Evolutionary conservation across 2,329 filamentous ascomycete species (phyloP).

Genomic region (Triangularia verruculosa): DNA sequence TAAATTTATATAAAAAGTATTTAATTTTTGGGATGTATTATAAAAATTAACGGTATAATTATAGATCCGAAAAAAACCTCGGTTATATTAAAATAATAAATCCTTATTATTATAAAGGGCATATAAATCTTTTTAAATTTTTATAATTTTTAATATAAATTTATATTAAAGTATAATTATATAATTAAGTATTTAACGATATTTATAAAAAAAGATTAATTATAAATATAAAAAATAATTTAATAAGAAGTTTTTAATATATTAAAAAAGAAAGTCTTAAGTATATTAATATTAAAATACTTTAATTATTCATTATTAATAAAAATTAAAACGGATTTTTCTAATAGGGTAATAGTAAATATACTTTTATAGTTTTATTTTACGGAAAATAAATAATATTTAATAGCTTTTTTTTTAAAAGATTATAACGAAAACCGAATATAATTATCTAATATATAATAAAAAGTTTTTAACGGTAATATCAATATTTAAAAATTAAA

Average conservation of each 20-base stretch:
- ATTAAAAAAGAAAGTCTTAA: neutral
- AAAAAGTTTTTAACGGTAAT: no score
- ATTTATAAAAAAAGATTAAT: neutral
- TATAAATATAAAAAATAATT: neutral
- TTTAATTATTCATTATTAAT: neutral
- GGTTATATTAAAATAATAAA: neutral
- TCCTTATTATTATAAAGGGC: neutral
- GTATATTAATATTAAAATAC: neutral
- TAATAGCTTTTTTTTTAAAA: neutral
- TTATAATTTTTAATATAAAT: neutral
- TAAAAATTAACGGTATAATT: neutral
- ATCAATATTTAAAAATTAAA: no score
- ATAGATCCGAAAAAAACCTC: neutral
- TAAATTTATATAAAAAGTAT: conserved; percentile 8
- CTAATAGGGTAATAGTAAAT: neutral
- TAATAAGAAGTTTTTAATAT: neutral
- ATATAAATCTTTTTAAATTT: neutral
- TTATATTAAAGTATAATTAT: neutral
- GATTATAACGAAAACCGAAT: no score
- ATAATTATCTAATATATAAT: no score
- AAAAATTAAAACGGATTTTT: neutral
- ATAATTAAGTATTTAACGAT: neutral
- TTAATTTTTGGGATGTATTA: conserved; percentile 10
- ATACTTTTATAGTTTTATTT: neutral
- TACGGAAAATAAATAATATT: neutral